These are phyloP conservation scores for Paraconiothyrium sp. DNA, from an alignment of 2,329 filamentous ascomycete species.

Conservation along the genomic window DNA sequence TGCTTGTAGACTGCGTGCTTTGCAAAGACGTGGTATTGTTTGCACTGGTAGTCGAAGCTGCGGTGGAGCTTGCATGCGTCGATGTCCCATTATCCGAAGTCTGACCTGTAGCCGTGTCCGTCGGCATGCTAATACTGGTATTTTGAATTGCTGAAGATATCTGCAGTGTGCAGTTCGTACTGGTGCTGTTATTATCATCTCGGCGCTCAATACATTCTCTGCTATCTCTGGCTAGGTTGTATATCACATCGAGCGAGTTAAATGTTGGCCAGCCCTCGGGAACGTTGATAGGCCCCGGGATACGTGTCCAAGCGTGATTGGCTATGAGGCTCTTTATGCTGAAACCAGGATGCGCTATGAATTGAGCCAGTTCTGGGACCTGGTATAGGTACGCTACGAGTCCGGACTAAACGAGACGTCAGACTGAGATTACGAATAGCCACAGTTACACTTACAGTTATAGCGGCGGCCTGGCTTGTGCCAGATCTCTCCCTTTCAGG, in stretches of 20 bases:
- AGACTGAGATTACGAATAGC: not conserved
- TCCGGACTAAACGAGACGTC: not conserved
- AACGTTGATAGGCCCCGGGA: not conserved
- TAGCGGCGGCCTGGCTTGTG: not conserved
- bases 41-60: not conserved
- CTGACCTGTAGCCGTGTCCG: too few species aligned
- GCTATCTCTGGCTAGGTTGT: not conserved
- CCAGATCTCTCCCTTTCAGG: not conserved
- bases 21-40: not conserved
- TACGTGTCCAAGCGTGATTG: not conserved
- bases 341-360: not conserved
- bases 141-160: not conserved
- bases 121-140: too few species aligned
- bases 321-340: not conserved
- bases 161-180: not conserved
- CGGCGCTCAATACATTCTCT: not conserved
- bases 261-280: not conserved
- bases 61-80: too few species aligned
- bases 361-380: not conserved
- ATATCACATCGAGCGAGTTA: not conserved
- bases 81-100: too few species aligned
- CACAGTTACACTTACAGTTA: not conserved
- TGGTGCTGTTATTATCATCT: not conserved
- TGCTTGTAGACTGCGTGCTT: not conserved
- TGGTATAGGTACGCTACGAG: not conserved